Evolutionary conservation across 495 filamentous ascomycete species (phyloP).

Genomic region (Lepraria neglecta): DNA sequence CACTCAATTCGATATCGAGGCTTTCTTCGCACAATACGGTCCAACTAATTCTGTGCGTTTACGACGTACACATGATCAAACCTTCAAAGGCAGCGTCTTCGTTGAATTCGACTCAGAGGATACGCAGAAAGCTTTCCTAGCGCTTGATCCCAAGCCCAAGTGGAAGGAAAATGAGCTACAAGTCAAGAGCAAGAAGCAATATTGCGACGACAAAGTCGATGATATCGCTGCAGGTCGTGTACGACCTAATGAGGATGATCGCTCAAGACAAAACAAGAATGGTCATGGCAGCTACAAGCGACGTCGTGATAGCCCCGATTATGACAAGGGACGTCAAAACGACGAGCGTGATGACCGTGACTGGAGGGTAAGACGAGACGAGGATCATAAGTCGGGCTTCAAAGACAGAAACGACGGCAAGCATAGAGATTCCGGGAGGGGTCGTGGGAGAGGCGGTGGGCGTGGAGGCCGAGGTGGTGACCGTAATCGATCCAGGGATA

Average conservation of each 20-base stretch:
- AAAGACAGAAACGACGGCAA: slow-evolving; percentile 33
- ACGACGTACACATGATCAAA: slow-evolving; percentile 59
- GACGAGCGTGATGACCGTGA: slow-evolving; percentile 47
- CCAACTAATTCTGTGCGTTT: slow-evolving; percentile 78
- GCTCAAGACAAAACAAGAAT: slow-evolving; percentile 30
- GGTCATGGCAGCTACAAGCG: slow-evolving; percentile 26
- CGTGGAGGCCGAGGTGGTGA: slow-evolving; percentile 34
- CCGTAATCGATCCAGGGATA: slow-evolving; percentile 25
- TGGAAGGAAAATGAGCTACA: slow-evolving; percentile 67
- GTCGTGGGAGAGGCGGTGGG: slow-evolving; percentile 37
- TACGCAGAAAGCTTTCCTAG: slow-evolving; percentile 68
- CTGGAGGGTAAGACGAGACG: slow-evolving; percentile 61
- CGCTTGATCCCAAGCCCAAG: slow-evolving; percentile 69
- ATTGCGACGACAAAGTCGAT: slow-evolving; percentile 67
- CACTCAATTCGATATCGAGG: slow-evolving; percentile 87
- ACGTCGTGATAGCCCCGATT: slow-evolving; percentile 13
- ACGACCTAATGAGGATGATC: slow-evolving; percentile 42
- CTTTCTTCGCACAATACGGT: slow-evolving; percentile 79
- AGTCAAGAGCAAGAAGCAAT: slow-evolving; percentile 83
- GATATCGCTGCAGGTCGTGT: slow-evolving; percentile 71
- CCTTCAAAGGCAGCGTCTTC: slow-evolving; percentile 92
- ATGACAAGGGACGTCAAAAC: neutral
- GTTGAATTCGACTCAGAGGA: slow-evolving; percentile 80
- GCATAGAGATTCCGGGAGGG: slow-evolving; percentile 31
- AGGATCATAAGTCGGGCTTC: slow-evolving; percentile 61